phyloP scores from a whole-genome alignment of 495 filamentous ascomycete genomes.

The Lophium mytilinum region DNA sequence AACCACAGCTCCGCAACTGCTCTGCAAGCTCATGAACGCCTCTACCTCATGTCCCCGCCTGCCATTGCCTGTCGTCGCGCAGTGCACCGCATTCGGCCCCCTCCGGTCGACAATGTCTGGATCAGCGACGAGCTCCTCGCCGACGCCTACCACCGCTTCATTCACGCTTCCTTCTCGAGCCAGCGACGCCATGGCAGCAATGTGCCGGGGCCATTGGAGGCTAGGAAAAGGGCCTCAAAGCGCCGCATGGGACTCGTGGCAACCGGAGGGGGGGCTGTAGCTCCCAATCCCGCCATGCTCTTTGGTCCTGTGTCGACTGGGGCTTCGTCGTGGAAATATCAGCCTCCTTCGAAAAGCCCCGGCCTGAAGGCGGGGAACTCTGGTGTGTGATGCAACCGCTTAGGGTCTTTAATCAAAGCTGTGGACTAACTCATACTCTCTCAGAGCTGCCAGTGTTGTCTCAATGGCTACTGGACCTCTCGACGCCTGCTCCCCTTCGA shows the following conservation, averaged over 20 bases:
- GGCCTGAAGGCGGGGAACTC: background rate
- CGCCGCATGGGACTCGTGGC: conserved; percentile 8
- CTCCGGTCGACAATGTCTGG: conserved; percentile 13
- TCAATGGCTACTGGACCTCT: too few relatives aligned
- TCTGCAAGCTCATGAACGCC: background rate
- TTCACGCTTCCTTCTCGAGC: background rate
- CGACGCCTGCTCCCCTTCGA: too few relatives aligned
- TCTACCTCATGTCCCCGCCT: conserved; percentile 18
- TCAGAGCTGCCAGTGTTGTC: too few relatives aligned
- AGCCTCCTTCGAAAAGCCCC: conserved; percentile 8
- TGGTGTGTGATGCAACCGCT: conserved; percentile 1
- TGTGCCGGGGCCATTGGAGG: conserved; percentile 29
- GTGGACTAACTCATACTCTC: background rate
- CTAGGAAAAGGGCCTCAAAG: conserved; percentile 15
- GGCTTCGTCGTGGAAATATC: conserved; percentile 17
- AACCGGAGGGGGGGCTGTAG: background rate
- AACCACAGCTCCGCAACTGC: background rate
- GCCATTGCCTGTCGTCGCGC: conserved; percentile 23
- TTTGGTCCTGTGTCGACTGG: conserved; percentile 5
- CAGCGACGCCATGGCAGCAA: conserved; percentile 26
- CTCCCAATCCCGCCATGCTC: conserved; percentile 10
- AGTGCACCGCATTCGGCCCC: conserved; percentile 7
- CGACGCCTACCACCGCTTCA: conserved; percentile 7
- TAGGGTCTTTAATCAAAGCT: background rate
- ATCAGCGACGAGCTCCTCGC: conserved; percentile 19